Conservation (phyloP, 169 alveolate species). For the Cryptosporidium viatorum region DNA sequence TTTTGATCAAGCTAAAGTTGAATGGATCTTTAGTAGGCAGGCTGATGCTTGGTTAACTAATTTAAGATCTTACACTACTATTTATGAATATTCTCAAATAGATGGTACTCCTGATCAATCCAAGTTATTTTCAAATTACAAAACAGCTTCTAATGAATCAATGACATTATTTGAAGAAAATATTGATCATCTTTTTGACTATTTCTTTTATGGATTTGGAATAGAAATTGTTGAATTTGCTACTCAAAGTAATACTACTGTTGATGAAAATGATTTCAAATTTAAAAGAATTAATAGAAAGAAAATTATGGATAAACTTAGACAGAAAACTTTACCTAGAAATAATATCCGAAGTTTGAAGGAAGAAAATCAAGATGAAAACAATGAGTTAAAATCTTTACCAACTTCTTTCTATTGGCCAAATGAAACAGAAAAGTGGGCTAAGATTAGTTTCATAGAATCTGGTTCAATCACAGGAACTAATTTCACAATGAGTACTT, state of each 20-base stretch:
- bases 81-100: conserved; percentile 22
- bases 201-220: conserved; percentile 66
- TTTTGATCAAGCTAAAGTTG: conserved; percentile 59
- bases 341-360: conserved; percentile 20
- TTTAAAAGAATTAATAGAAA: conserved; percentile 40
- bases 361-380: conserved; percentile 12
- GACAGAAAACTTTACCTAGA: conserved; percentile 28
- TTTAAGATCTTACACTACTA: conserved; percentile 57
- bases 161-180: conserved; percentile 20
- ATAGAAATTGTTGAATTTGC: conserved; percentile 39
- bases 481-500: conserved; percentile 51
- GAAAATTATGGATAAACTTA: conserved; percentile 42
- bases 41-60: conserved; percentile 63
- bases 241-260: conserved; percentile 5
- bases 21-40: conserved; percentile 71
- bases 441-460: conserved; percentile 44
- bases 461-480: conserved; percentile 45
- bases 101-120: conserved; percentile 13
- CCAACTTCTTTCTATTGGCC: conserved; percentile 54
- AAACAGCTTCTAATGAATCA: conserved; percentile 49
- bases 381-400: not conserved
- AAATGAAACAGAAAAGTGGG: conserved; percentile 66
- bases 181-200: conserved; percentile 34
- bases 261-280: conserved; percentile 36
- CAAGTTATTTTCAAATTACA: conserved; percentile 33